A percentile compares a stretch with the other conserved stretches of the same genome.
Evolutionary conservation across 805 yeast species (phyloP).

Genomic region (Cyberlindnera mycetangii): DNA sequence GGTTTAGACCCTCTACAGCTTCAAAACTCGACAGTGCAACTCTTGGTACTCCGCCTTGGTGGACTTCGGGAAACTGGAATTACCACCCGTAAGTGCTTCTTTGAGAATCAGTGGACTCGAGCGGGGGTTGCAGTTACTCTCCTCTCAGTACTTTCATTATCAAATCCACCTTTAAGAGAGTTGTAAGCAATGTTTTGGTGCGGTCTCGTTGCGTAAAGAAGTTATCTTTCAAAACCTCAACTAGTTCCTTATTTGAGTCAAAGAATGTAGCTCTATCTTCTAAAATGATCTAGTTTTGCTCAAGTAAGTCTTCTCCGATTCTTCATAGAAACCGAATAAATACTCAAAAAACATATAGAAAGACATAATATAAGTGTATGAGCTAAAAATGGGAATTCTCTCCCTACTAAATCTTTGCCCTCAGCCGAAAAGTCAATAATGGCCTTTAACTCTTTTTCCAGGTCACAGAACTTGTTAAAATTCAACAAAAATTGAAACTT

Average conservation of each 20-base stretch:
- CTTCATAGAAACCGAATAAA: slow-evolving; percentile 34
- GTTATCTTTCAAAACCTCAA: slow-evolving; percentile 34
- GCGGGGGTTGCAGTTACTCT: slow-evolving; percentile 10
- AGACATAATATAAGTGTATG: slow-evolving; percentile 27
- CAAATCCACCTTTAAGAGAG: slow-evolving; percentile 19
- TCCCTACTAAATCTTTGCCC: slow-evolving; percentile 7
- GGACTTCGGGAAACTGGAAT: slow-evolving; percentile 40
- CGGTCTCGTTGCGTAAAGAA: slow-evolving; percentile 50
- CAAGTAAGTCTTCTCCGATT: slow-evolving; percentile 32
- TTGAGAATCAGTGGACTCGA: no score
- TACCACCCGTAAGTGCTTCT: slow-evolving; percentile 42
- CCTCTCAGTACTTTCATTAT: slow-evolving; percentile 15
- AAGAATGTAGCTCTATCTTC: slow-evolving; percentile 21
- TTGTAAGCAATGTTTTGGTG: slow-evolving; percentile 42
- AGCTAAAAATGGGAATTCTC: slow-evolving; percentile 9
- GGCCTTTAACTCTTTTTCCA: slow-evolving; percentile 18
- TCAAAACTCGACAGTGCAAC: no score
- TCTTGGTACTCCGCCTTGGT: no score
- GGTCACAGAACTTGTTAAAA: slow-evolving; percentile 19
- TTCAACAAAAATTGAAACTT: slow-evolving; percentile 15
- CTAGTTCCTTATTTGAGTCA: slow-evolving; percentile 31
- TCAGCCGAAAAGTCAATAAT: slow-evolving; percentile 18
- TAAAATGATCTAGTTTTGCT: slow-evolving; percentile 19
- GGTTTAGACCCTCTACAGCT: no score
- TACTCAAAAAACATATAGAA: slow-evolving; percentile 26